These are phyloP conservation scores for Vitis rupestris DNA, from an alignment of 164 flowering plant species.

Conservation along the genomic window DNA sequence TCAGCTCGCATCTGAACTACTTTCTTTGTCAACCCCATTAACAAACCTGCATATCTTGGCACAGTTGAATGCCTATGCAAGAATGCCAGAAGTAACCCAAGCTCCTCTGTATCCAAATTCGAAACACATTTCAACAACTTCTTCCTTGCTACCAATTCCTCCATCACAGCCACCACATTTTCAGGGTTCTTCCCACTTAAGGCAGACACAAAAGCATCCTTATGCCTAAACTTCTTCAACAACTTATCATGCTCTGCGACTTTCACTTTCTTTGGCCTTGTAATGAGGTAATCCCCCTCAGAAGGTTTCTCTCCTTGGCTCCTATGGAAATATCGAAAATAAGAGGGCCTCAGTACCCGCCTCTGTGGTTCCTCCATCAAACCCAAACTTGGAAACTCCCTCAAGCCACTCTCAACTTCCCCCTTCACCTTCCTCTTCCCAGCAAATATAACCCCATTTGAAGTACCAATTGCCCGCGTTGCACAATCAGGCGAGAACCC, in stretches of 20 bases:
- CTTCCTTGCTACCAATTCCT: conserved; percentile 85
- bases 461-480: conserved; percentile 68
- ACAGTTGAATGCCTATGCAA: conserved; percentile 50
- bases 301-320: conserved; percentile 77
- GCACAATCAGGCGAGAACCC: conserved; percentile 69
- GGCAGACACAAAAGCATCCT: conserved; percentile 75
- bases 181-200: conserved; percentile 53
- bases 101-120: conserved; percentile 74
- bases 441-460: conserved; percentile 70
- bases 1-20: conserved; percentile 61
- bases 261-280: conserved; percentile 61
- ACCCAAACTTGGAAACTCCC: conserved; percentile 21
- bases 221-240: conserved; percentile 84
- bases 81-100: conserved; percentile 67
- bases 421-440: conserved; percentile 67
- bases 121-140: conserved; percentile 64
- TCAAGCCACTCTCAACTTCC: conserved; percentile 18
- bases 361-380: conserved; percentile 34
- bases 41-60: conserved; percentile 61
- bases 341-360: conserved; percentile 48
- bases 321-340: conserved; percentile 68
- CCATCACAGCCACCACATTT: conserved; percentile 77
- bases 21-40: conserved; percentile 61
- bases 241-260: conserved; percentile 75
- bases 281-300: conserved; percentile 59